Base-by-base conservation (phyloP, 345 rosid species). In the Balakata baccata region DNA sequence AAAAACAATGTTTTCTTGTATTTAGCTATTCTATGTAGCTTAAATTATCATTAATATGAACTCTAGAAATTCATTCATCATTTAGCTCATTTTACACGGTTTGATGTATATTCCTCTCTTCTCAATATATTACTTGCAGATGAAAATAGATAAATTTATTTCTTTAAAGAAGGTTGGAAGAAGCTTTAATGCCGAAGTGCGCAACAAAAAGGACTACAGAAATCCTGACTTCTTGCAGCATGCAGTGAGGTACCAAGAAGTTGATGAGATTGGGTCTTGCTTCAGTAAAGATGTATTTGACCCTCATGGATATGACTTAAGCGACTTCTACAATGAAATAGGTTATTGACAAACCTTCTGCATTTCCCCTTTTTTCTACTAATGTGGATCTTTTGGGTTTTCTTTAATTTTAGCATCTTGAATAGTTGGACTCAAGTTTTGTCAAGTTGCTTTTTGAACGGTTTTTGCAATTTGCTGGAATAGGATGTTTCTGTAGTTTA, bases 171-270 rank as follows among this genome's bases (percentile, higher is more conserved):
- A 82, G 80, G 80, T 86, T 76, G 99, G 99, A 56, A 93, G 89
- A 79, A 93, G 99, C 77, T 95, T 92, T 85, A 95, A 93, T 83
- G 86, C 92, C 11, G 99, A 95, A 80, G 98, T 95, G 47, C 87
- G 98, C 60, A 93, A 93, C 86, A 90, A 87, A 75, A 95, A 95
- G 84, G 98, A 91, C 75, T 95, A 95, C 71, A 83, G 99, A 72
- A 95, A 93, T 74, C 99, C 97, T 2, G 98, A 93, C 77, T 95
- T 95, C 76, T 83, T 93, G 78, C 82, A 91, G 71, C 97, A 95
- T 75, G 98, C 97, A 0, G 99, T 95, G 74, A 88, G 88, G 79
- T 93, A 93, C 79, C 97, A 95, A 78, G 94, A 88, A 67, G 93
- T 95, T 58, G 97, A 95, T 78, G 94, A 90, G 87, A 86, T 85